phyloP scores from a whole-genome alignment of 116 monocot species.

The Dioscorea cayenensis region DNA sequence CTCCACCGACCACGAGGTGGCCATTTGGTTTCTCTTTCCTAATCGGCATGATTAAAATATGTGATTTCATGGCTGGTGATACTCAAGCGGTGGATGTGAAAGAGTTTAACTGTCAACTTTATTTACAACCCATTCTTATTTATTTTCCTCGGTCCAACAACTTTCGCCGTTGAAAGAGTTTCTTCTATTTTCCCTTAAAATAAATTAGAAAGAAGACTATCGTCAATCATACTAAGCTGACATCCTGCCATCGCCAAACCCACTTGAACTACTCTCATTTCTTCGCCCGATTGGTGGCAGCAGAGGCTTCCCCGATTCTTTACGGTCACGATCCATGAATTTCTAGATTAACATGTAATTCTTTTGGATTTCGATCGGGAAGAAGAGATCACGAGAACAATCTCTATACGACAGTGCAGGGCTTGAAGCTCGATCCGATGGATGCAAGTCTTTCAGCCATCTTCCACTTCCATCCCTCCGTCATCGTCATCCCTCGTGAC shows the following conservation, averaged over 20 bases:
- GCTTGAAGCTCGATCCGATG: constrained; percentile 79
- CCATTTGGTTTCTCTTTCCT: too few relatives aligned
- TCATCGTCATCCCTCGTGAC: not conserved
- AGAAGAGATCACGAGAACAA: constrained; percentile 75
- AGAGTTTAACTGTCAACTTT: too few relatives aligned
- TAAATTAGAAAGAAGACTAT: not conserved
- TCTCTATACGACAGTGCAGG: constrained; percentile 75
- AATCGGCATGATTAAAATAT: too few relatives aligned
- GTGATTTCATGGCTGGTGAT: too few relatives aligned
- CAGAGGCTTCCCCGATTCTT: not conserved
- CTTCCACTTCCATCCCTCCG: constrained; percentile 44
- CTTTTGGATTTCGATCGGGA: not conserved
- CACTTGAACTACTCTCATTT: not conserved
- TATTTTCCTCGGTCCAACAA: not conserved
- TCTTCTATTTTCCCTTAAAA: not conserved
- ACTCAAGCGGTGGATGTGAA: too few relatives aligned
- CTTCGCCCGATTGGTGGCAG: constrained; percentile 8
- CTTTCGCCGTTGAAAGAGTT: not conserved
- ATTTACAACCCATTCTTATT: not conserved
- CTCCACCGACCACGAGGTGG: too few relatives aligned
- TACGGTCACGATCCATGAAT: too few relatives aligned
- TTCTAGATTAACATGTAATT: too few relatives aligned
- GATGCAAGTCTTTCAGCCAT: constrained; percentile 70
- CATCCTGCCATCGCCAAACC: not conserved
- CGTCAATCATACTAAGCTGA: too few relatives aligned